phyloP scores from a whole-genome alignment of 1,284 basidiomycete species.

The Erythrobasidium hasegawianum region DNA sequence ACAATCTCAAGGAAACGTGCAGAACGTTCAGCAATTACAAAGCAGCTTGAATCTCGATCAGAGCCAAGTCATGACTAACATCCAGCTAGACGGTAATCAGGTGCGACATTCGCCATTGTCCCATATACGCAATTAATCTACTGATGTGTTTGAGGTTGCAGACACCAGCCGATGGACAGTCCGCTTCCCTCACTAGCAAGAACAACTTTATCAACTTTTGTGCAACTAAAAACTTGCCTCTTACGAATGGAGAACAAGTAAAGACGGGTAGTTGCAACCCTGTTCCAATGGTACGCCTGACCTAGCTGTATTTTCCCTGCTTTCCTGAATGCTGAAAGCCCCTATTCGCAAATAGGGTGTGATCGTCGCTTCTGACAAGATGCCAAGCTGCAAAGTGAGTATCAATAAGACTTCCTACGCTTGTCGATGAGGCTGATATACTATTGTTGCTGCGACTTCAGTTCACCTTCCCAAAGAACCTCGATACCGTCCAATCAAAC shows the following conservation, averaged over 20 bases:
- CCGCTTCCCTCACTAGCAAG: conserved; percentile 59
- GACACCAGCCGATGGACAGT: conserved; percentile 53
- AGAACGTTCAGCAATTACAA: conserved; percentile 33
- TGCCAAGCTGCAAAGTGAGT: conserved; percentile 55
- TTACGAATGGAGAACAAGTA: conserved; percentile 56
- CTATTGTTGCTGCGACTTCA: too few species aligned
- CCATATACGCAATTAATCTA: too few species aligned
- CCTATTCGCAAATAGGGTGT: conserved; percentile 39
- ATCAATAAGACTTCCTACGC: too few species aligned
- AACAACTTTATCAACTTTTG: conserved; percentile 75
- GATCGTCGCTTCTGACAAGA: conserved; percentile 37
- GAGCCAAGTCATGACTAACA: conserved; percentile 33
- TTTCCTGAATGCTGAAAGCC: neutral
- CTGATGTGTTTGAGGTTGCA: neutral
- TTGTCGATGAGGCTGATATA: too few species aligned
- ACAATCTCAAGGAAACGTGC: conserved; percentile 1
- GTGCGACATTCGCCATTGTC: too few species aligned
- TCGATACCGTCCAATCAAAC: conserved; percentile 56
- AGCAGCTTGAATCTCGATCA: conserved; percentile 37
- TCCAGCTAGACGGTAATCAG: conserved; percentile 32
- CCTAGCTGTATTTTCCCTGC: neutral
- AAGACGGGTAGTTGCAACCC: conserved; percentile 62
- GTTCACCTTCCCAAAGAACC: conserved; percentile 59
- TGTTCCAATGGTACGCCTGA: conserved; percentile 57
- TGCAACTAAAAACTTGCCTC: conserved; percentile 55